Conservation (phyloP, 169 alveolate species). For the Hepatocystis sp. region DNA sequence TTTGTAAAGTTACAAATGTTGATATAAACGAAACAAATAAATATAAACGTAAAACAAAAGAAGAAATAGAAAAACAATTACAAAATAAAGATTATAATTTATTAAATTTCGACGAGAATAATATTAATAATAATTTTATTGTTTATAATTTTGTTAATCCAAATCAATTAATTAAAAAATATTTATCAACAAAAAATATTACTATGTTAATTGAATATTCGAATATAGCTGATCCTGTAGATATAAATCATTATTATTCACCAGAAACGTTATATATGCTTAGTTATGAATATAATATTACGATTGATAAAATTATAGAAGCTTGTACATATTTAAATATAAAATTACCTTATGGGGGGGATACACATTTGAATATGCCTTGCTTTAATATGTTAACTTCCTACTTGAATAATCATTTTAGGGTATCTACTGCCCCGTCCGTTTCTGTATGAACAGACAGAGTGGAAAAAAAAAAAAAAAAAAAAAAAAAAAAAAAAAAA, state of each 20-base stretch:
- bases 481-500: too few relatives aligned
- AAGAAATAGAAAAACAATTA: constrained; percentile 9
- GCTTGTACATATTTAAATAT: constrained; percentile 41
- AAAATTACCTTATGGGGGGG: constrained; percentile 46
- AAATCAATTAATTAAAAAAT: constrained; percentile 22
- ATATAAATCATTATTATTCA: constrained; percentile 43
- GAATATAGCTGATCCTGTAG: constrained; percentile 66
- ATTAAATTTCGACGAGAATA: background rate
- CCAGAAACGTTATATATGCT: constrained; percentile 66
- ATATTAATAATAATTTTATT: constrained; percentile 23
- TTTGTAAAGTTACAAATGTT: constrained; percentile 35
- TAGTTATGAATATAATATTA: constrained; percentile 50
- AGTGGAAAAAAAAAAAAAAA: too few relatives aligned
- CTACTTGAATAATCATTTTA: constrained; percentile 7
- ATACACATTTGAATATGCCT: constrained; percentile 44
- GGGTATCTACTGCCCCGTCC: too few relatives aligned
- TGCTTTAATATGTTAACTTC: constrained; percentile 43
- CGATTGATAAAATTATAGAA: constrained; percentile 40
- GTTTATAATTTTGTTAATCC: constrained; percentile 47
- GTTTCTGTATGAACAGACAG: too few relatives aligned
- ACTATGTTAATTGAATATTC: constrained; percentile 34
- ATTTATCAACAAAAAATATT: constrained; percentile 51
- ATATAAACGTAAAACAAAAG: constrained; percentile 34
- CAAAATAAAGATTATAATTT: background rate
- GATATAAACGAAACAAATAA: constrained; percentile 22